Conservation (phyloP, 495 filamentous ascomycete species). For the Penicillium pulvis region DNA sequence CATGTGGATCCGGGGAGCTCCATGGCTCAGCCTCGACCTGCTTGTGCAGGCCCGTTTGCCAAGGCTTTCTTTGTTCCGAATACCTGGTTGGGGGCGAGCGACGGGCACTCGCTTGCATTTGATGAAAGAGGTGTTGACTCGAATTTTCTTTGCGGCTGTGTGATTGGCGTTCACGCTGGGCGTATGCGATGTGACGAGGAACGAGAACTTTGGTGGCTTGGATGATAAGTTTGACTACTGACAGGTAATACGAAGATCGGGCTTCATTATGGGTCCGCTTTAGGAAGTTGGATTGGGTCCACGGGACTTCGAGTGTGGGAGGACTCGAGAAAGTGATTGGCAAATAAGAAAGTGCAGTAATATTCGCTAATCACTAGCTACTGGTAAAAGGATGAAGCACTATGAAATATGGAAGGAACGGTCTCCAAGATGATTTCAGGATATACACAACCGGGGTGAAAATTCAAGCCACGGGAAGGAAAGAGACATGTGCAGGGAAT, state of each 20-base stretch:
- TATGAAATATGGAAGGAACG: neutral
- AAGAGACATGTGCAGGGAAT: neutral
- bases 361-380: constrained; percentile 4
- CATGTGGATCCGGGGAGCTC: neutral
- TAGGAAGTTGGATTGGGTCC: neutral
- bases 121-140: neutral
- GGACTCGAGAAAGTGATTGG: neutral
- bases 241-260: neutral
- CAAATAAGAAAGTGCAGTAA: neutral
- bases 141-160: neutral
- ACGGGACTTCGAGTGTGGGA: neutral
- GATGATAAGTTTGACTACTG: neutral
- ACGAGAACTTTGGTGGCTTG: neutral
- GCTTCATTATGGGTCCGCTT: neutral
- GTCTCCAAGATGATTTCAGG: neutral
- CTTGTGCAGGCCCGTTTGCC: neutral
- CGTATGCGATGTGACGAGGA: neutral
- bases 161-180: neutral
- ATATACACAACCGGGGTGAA: constrained; percentile 6
- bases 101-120: neutral
- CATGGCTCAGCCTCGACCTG: neutral
- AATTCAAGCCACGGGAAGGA: neutral
- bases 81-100: neutral
- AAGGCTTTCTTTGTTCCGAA: neutral
- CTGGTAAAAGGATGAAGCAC: neutral